Evolutionary conservation across 495 filamentous ascomycete species (phyloP).

Genomic region (Bryoglossum gracile): DNA sequence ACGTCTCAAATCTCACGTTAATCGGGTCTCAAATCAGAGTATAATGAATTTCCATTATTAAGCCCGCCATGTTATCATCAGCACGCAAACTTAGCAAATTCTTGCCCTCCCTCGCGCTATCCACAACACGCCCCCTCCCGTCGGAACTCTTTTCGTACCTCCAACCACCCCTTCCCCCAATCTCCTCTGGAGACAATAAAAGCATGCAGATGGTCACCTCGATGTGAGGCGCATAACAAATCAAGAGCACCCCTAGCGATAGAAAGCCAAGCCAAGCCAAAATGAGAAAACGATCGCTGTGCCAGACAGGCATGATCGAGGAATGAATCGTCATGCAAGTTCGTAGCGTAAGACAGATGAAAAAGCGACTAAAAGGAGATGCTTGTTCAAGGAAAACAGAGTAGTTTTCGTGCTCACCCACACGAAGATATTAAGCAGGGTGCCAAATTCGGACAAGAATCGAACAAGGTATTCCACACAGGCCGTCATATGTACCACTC

Average conservation of each 20-base stretch:
- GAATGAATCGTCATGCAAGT: slow-evolving; percentile 44
- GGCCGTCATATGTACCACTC: slow-evolving; percentile 29
- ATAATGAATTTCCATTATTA: slow-evolving; percentile 22
- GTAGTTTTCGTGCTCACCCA: slow-evolving; percentile 29
- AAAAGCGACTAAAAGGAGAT: slow-evolving; percentile 28
- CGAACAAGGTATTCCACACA: slow-evolving; percentile 29
- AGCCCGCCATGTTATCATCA: slow-evolving; percentile 21
- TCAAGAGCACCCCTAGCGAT: slow-evolving; percentile 23
- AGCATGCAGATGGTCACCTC: slow-evolving; percentile 19
- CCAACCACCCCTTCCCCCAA: slow-evolving; percentile 2
- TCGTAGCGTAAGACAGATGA: slow-evolving; percentile 34
- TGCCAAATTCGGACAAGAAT: slow-evolving; percentile 30
- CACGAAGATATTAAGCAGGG: slow-evolving; percentile 34
- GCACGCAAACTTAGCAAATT: slow-evolving; percentile 7
- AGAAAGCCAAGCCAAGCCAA: neutral
- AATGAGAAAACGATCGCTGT: slow-evolving; percentile 36
- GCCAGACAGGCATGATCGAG: slow-evolving; percentile 46
- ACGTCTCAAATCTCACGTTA: too few relatives aligned
- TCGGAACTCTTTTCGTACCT: slow-evolving; percentile 10
- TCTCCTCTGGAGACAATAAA: slow-evolving; percentile 24
- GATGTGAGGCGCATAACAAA: neutral
- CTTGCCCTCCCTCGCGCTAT: slow-evolving; percentile 1
- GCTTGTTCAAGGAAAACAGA: slow-evolving; percentile 32
- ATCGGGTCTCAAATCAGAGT: neutral
- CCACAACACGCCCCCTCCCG: slow-evolving; percentile 3